Evolutionary conservation across 2,329 filamentous ascomycete genomes (phyloP).

Genomic region (Zymoseptoria ardabiliae): DNA sequence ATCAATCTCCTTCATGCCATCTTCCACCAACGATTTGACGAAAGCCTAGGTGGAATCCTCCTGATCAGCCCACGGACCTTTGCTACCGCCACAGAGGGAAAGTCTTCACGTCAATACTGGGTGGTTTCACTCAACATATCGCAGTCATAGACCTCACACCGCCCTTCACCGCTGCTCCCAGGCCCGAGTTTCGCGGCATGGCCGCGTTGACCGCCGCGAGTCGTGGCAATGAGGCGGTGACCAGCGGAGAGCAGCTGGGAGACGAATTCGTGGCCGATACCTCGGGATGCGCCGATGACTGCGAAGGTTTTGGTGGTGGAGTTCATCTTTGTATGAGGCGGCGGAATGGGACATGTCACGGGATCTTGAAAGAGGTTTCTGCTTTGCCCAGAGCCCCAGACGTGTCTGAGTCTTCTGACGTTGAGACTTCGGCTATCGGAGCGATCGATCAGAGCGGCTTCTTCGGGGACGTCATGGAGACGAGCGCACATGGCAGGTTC

Average conservation of each 20-base stretch:
- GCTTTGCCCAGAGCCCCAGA: not conserved
- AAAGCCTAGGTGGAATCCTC: conserved; percentile 3
- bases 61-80: not conserved
- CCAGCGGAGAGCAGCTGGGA: conserved; percentile 42
- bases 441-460: not conserved
- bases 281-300: conserved; percentile 41
- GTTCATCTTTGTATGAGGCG: no score
- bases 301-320: conserved; percentile 35
- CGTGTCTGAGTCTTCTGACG: not conserved
- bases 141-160: conserved; percentile 29
- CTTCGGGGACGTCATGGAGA: not conserved
- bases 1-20: conserved; percentile 35
- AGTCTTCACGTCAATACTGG: conserved; percentile 42
- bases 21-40: conserved; percentile 4
- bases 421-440: not conserved
- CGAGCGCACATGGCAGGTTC: not conserved
- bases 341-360: not conserved
- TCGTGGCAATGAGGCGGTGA: conserved; percentile 46
- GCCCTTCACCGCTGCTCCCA: not conserved
- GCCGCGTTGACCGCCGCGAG: conserved; percentile 14
- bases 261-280: conserved; percentile 48
- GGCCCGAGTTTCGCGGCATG: conserved; percentile 11
- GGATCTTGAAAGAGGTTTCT: not conserved
- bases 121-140: conserved; percentile 48
- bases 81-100: not conserved